phyloP scores from a whole-genome alignment of 768 basidiomycete species.

The Auricularia sp. region DNA sequence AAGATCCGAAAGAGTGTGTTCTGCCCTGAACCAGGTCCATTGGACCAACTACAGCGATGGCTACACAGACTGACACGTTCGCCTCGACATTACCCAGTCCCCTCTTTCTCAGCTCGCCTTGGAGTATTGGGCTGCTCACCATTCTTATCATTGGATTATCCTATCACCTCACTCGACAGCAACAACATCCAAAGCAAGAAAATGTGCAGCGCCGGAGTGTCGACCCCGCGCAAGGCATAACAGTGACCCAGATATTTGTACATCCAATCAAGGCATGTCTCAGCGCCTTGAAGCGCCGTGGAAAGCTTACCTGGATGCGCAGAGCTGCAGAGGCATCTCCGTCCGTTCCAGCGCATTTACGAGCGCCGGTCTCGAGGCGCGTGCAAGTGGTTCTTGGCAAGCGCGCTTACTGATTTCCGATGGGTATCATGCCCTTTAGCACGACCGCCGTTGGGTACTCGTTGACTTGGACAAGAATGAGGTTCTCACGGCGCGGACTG shows the following conservation, averaged over 20 bases:
- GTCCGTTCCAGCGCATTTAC: conserved; percentile 48
- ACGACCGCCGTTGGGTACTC: too few species aligned
- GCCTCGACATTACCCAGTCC: too few species aligned
- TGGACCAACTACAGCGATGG: too few species aligned
- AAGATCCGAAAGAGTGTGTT: too few species aligned
- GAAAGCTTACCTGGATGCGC: not conserved
- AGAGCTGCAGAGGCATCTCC: conserved; percentile 68
- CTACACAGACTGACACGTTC: too few species aligned
- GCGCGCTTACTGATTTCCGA: too few species aligned
- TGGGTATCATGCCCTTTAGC: not conserved
- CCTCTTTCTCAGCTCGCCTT: too few species aligned
- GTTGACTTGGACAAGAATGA: conserved; percentile 4
- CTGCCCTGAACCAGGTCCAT: too few species aligned
- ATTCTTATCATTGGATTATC: too few species aligned
- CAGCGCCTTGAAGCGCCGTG: not conserved
- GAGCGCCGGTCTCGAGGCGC: conserved; percentile 55
- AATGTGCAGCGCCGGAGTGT: not conserved
- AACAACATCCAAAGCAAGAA: not conserved
- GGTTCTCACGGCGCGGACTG: conserved; percentile 60
- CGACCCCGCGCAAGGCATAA: not conserved
- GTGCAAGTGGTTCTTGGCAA: conserved; percentile 8
- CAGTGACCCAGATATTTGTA: conserved; percentile 15
- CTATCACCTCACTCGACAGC: not conserved
- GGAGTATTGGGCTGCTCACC: too few species aligned
- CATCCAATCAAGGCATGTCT: conserved; percentile 58